Base-by-base conservation (phyloP, 1,284 basidiomycete species). In the Leccinum holopus region DNA sequence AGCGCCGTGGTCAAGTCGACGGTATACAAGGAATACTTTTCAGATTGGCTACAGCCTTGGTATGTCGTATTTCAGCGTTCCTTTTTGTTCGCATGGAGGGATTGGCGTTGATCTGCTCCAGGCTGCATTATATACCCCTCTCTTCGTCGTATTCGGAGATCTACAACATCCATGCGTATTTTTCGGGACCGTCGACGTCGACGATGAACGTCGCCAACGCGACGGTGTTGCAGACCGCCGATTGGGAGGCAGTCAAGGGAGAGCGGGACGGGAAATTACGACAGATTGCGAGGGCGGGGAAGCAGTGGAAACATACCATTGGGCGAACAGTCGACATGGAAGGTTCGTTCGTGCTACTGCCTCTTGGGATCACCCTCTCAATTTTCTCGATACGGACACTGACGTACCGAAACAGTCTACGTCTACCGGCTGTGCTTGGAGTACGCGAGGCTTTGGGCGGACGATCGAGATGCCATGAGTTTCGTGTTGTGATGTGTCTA, bases 81-180 rank as follows among this genome's bases (percentile, higher is more conserved):
- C 10, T 39, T 57, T 21, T 4, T 55, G 21, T 33, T 33, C 35
- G n/a, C 11, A 3, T 16, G 9, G 7, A 49, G 47, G 51, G 49
- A 32, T 53, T 65, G 59, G 28, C 16, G 37, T 57, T 30, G 10
- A 35, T 67, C 32, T 2, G n/a, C 52, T 60, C 16, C 57, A 96
- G 93, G 95, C 82, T 97, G 51, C 95, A 98, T 77, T 97, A 88
- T 75, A 94, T 98, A 65, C 95, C 95, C 0, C 78, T 97, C 37
- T 94, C 94, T 0, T 82, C 90, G 32, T 83, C 87, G 4, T 97
- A 97, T 76, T 81, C 84, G 61, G 95, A 97, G 77, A 86, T 98
- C 58, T 97, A 97, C 79, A 95, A 97, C 71, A 86, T 98, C 60
- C 86, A 92, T 72, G 84, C 92, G 4, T 97, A 89, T 81, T 97